phyloP scores from a whole-genome alignment of 331 rosid genomes.

The Quercus phellos region DNA sequence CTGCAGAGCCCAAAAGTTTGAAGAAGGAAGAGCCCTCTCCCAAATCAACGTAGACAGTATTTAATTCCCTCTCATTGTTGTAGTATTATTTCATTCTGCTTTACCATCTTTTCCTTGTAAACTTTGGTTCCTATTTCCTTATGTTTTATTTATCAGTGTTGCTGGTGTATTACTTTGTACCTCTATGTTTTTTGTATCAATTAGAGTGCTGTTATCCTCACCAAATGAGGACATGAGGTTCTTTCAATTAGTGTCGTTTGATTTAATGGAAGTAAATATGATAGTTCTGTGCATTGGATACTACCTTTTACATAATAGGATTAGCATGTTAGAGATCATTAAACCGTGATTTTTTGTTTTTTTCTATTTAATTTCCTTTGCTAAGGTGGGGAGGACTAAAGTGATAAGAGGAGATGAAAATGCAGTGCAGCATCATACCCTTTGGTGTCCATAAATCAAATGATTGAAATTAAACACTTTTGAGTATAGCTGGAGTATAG shows the following conservation, averaged over 20 bases:
- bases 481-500: no score
- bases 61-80: background rate
- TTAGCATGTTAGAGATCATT: background rate
- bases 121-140: background rate
- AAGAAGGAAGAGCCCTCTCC: background rate
- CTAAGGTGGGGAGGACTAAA: background rate
- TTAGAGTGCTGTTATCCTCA: background rate
- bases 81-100: background rate
- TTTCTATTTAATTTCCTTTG: background rate
- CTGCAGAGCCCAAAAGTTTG: background rate
- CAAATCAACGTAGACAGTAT: background rate
- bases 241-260: background rate
- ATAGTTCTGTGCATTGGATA: no score
- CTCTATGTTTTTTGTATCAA: background rate
- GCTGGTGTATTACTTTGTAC: background rate
- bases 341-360: background rate
- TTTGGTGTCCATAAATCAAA: background rate
- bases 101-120: background rate
- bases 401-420: background rate
- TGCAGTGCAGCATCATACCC: background rate
- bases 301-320: background rate
- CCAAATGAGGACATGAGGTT: background rate
- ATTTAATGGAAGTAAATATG: background rate
- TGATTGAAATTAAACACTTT: no score
- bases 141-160: background rate